Conservation (phyloP, 768 basidiomycete genomes). For the Rossbeevera mucosa region DNA sequence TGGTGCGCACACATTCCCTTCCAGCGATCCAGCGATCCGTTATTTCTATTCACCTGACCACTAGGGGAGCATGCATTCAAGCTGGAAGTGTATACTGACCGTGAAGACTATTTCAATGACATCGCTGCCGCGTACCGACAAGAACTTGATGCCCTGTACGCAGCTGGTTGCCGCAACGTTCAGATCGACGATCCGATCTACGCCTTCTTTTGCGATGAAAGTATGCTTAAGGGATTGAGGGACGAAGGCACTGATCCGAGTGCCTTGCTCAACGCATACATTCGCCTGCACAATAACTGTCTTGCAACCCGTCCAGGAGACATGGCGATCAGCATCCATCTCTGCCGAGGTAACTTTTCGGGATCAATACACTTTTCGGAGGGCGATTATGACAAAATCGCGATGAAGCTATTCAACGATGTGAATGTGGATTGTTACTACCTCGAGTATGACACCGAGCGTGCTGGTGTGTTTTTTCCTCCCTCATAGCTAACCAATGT, state of each 20-base stretch:
- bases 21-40: neutral
- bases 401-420: slow-evolving; percentile 41
- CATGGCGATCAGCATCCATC: slow-evolving; percentile 39
- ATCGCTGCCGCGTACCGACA: slow-evolving; percentile 43
- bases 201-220: slow-evolving; percentile 63
- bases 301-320: slow-evolving; percentile 36
- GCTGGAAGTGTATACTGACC: slow-evolving; percentile 16
- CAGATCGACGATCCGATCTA: slow-evolving; percentile 47
- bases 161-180: slow-evolving; percentile 38
- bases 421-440: slow-evolving; percentile 43
- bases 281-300: slow-evolving; percentile 37
- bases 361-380: slow-evolving; percentile 39
- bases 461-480: slow-evolving; percentile 33
- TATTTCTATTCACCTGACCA: neutral
- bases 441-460: slow-evolving; percentile 46
- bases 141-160: slow-evolving; percentile 43
- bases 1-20: slow-evolving; percentile 33
- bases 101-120: slow-evolving; percentile 46
- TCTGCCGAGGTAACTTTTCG: slow-evolving; percentile 38
- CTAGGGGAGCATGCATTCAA: slow-evolving; percentile 21
- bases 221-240: slow-evolving; percentile 52
- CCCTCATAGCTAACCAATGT: neutral
- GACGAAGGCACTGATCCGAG: slow-evolving; percentile 59
- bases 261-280: slow-evolving; percentile 58
- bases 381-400: slow-evolving; percentile 43